These are phyloP conservation scores for Termitomyces sp. DNA, from an alignment of 1,284 basidiomycete species.

Conservation along the genomic window DNA sequence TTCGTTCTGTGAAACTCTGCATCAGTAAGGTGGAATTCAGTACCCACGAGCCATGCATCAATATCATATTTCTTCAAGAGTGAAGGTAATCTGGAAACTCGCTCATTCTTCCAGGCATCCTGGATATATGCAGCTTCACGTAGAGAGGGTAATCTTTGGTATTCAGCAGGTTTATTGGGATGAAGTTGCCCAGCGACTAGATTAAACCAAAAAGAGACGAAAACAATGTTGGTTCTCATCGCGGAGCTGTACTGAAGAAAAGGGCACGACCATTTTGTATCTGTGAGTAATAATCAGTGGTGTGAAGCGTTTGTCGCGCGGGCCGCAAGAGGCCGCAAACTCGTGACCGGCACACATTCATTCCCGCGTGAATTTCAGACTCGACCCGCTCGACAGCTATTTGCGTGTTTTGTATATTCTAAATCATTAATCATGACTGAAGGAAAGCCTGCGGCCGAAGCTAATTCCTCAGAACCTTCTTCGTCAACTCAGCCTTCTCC, in stretches of 20 bases:
- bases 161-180: conserved; percentile 11
- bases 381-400: not conserved
- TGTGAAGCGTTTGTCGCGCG: not conserved
- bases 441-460: conserved; percentile 5
- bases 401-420: not conserved
- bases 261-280: not conserved
- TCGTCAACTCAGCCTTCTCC: not conserved
- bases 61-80: not conserved
- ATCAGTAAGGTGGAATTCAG: not conserved
- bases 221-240: not conserved
- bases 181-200: conserved; percentile 24
- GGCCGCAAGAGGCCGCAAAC: not conserved
- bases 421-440: conserved; percentile 3
- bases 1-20: not conserved
- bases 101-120: conserved; percentile 38
- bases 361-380: not conserved
- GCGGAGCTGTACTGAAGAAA: not conserved
- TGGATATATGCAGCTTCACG: conserved; percentile 40
- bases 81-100: conserved; percentile 35
- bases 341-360: not conserved
- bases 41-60: not conserved
- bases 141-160: conserved; percentile 36
- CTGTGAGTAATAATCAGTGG: not conserved
- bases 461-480: not conserved
- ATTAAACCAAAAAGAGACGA: not conserved